Conservation (phyloP, 1,284 basidiomycete genomes). For the Ceratobasidium sp. region DNA sequence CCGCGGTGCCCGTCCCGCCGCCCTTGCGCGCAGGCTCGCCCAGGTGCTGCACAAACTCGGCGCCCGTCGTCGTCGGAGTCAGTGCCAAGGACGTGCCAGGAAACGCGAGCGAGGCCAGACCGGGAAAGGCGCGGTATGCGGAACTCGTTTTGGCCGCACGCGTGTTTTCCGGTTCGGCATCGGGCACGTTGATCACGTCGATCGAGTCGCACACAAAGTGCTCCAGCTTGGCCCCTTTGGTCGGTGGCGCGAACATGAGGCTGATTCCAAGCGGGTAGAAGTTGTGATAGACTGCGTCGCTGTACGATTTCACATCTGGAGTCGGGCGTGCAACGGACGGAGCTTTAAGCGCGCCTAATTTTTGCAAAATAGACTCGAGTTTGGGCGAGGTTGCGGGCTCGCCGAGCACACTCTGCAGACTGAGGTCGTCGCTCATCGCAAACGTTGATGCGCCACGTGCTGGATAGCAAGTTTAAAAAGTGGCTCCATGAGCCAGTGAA, state of each 20-base stretch:
- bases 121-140: slow-evolving; percentile 66
- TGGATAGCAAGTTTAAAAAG: not conserved
- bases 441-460: slow-evolving; percentile 27
- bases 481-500: slow-evolving; percentile 33
- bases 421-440: slow-evolving; percentile 39
- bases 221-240: slow-evolving; percentile 64
- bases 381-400: slow-evolving; percentile 32
- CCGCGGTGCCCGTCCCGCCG: slow-evolving; percentile 80
- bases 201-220: slow-evolving; percentile 55
- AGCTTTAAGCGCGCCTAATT: slow-evolving; percentile 18
- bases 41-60: slow-evolving; percentile 74
- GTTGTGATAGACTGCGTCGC: slow-evolving; percentile 86
- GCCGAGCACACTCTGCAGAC: slow-evolving; percentile 27
- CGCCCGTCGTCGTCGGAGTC: slow-evolving; percentile 68
- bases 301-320: slow-evolving; percentile 79
- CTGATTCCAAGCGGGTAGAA: slow-evolving; percentile 82
- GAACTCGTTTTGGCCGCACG: slow-evolving; percentile 47
- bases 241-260: slow-evolving; percentile 69
- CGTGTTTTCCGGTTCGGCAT: slow-evolving; percentile 15
- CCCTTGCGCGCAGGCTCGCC: slow-evolving; percentile 90
- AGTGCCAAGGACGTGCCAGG: slow-evolving; percentile 60
- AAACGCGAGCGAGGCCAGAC: slow-evolving; percentile 58
- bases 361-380: slow-evolving; percentile 27
- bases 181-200: slow-evolving; percentile 76
- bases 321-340: slow-evolving; percentile 46